Evolutionary conservation across 176 grass and related monocot species (phyloP), one percentile per base, ranked within the genome.

Genomic region (Musa acuminata): DNA sequence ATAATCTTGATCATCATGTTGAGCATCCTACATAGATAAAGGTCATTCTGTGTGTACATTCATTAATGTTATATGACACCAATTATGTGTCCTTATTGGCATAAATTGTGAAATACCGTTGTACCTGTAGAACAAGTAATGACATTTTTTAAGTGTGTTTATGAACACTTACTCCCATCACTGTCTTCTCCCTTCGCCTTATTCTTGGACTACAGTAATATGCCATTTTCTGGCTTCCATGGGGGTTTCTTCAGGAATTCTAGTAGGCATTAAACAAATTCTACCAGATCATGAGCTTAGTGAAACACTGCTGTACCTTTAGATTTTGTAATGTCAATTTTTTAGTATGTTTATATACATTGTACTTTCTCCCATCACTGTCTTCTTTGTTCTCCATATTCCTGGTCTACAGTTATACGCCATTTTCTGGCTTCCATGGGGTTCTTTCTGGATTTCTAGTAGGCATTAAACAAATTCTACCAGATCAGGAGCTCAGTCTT

Each of bases 361-460:
- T 49, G 43, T 51, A 65, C 9, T 70, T 70, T 8, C 8, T 20
- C 25, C 51, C 67, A 70, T 69, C 14, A 43, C 48, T 19, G 10
- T 11, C 2, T 74, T 25, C 22, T 13, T 9, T 19, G 77, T 62
- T 76, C 53, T 72, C 62, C 75, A 10, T 55, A 65, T 43, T 43
- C 4, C 71, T 76, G 54, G 75, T 79, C 84, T 72, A 52, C 86
- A 99, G 95, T 53, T 99, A 99, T 58, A 89, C 88, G 62, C 90
- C 95, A 77, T 69, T 99, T 77, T 93, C 88, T 87, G 95, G 95
- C 52, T 99, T 99, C 87, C 85, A 94, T 81, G 95, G 95, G 69
- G 84, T 91, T 83, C 78, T 99, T 25, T 88, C 90, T 35, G 95
- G 95, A 80, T 87, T 93, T 84, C 63, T 99, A 49, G 95, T 99